These are phyloP conservation scores for Macroventuria anomochaeta DNA, from an alignment of 2,329 filamentous ascomycete genomes.

Conservation along the genomic window DNA sequence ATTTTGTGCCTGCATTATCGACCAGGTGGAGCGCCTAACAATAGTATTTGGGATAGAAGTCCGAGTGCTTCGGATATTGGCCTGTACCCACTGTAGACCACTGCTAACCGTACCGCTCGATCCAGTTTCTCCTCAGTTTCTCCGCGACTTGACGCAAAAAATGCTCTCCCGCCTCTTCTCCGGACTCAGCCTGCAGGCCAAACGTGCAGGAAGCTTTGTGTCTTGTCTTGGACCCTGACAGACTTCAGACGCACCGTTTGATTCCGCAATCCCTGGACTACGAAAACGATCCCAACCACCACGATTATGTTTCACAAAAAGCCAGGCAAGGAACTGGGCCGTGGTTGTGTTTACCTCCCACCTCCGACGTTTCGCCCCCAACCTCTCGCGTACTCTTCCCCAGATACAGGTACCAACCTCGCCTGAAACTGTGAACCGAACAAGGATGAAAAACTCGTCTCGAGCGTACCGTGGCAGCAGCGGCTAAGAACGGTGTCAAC, in stretches of 20 bases:
- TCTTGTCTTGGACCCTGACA: slow-evolving; percentile 16
- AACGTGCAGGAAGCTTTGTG: slow-evolving; percentile 16
- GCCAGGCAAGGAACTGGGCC: slow-evolving; percentile 1
- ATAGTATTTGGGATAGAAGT: slow-evolving; percentile 7
- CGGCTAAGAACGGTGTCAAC: not conserved
- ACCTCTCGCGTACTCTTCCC: slow-evolving; percentile 13
- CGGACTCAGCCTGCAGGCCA: slow-evolving; percentile 7
- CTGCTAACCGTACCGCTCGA: slow-evolving; percentile 16
- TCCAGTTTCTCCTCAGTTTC: slow-evolving; percentile 15
- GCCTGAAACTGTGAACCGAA: slow-evolving; percentile 14
- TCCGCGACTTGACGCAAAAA: slow-evolving; percentile 16
- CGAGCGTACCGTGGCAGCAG: not conserved
- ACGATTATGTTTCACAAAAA: slow-evolving; percentile 7
- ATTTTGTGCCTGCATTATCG: slow-evolving; percentile 21
- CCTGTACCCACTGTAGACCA: slow-evolving; percentile 19
- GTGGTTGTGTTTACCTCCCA: slow-evolving; percentile 8
- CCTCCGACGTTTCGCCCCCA: slow-evolving; percentile 16
- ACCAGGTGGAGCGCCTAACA: slow-evolving; percentile 20
- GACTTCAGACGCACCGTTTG: slow-evolving; percentile 7
- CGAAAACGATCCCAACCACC: slow-evolving; percentile 7
- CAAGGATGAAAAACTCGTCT: not conserved
- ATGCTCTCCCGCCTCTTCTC: slow-evolving; percentile 17
- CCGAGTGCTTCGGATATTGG: slow-evolving; percentile 21
- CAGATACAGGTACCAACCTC: slow-evolving; percentile 5
- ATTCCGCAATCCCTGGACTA: slow-evolving; percentile 4